Evolutionary conservation across 2,329 filamentous ascomycete genomes (phyloP), one percentile per base, ranked within the genome.

Genomic region (Fusarium sp.): DNA sequence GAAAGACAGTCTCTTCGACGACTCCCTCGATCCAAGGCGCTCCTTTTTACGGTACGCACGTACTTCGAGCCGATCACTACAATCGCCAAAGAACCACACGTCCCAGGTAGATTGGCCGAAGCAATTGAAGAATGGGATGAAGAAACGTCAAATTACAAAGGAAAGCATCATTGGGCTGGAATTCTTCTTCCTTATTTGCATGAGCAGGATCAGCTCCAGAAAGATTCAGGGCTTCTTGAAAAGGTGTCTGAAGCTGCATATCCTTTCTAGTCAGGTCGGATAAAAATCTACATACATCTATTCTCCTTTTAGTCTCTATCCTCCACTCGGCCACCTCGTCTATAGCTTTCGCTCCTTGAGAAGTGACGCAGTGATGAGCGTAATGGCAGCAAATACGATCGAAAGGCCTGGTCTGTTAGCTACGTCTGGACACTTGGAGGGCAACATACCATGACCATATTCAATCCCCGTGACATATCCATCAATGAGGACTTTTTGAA

Each of bases 111-210:
- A 1, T 5, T 76, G 1, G 71, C 69, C 0, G 73, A 76, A 4
- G 71, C 73, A 0, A 76, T 76, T 27, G 72, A 72, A 14, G 66
- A 74, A 1, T 76, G 73, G 71, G 74, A 76, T 29, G 71, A 76
- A 3, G 43, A 59, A 0, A 61, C 65, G 0, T 76, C 74, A 0
- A 27, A 41, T 0, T 76, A 76, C 5, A 76, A 76, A 13, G 73
- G 74, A 0, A 76, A 70, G 1, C 74, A 76, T 9, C 69, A 76
- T 6, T 76, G 74, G 74, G 60, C 65, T 0, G 48, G 45, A 14
- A 67, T 76, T 3, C 22, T 76, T 3, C 22, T 76, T 11, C 71
- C 74, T 0, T 76, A 74, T 18, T 18, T 76, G 1, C 68, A 68
- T 0, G 69, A 74, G 1, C 71, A 76, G 8, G 45, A 76, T 4